Base-by-base conservation (phyloP, 1,139 yeast species). In the Hyphopichia burtonii region DNA sequence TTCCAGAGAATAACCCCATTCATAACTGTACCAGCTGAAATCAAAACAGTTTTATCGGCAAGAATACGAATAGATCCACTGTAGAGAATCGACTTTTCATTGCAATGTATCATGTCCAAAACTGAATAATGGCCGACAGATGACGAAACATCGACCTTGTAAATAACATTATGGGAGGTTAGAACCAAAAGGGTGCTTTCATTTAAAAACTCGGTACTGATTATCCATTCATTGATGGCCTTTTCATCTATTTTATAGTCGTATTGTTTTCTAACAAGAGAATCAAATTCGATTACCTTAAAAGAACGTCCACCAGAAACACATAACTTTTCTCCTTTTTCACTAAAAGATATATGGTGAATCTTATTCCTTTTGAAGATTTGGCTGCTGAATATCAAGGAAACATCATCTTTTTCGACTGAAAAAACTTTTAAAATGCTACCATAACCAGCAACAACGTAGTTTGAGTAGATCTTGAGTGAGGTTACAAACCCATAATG, bases 11-110 rank as follows among this genome's bases (percentile, higher is more conserved):
- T 69, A 1, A 88, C 83, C 3, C 97, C 96, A 40, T 84, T 83
- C 83, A 91, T 83, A 1, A 93, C 97, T 0, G 99, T 93, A 19
- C 98, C 98, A 0, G 96, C 91, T 20, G 89, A 89, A 11, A 89
- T 71, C 11, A 75, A 58, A 0, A 83, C 77, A 36, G 65, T 64
- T 9, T 64, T 68, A n/a, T 59, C 58, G 2, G 61, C 52, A 7
- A 71, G 47, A 1, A 80, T 76, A 42, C 74, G 72, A 32, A 93
- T 76, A 2, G 89, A 74, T 0, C 98, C 98, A 15, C 96, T 86
- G 58, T 93, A 93, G 35, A 93, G 71, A 35, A 93, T 84, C 4
- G 96, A 86, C 52, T 86, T 83, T 60, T 89, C 96, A 16, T 76
- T 76, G 53, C 86, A 81, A 17, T 78, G 71, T 28, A 71, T 68